These are phyloP conservation scores for Syzygium syzygioides DNA, from an alignment of 441 rosid species.

Conservation along the genomic window DNA sequence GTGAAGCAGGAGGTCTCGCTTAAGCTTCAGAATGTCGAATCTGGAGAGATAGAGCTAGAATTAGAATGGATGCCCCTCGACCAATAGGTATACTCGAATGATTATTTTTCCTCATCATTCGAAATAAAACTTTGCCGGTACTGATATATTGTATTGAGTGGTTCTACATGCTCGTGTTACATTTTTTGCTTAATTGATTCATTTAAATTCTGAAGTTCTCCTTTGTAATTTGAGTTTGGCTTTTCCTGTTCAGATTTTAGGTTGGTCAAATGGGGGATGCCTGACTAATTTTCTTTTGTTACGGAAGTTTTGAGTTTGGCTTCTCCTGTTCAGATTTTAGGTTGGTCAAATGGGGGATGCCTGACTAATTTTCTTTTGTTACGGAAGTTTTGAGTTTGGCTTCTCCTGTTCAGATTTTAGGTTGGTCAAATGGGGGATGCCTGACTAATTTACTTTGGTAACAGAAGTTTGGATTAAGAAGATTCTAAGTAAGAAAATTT, in stretches of 20 bases:
- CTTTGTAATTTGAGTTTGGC: not conserved
- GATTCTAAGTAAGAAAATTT: not conserved
- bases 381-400: not conserved
- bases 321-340: not conserved
- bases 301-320: not conserved
- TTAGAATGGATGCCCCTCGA: conserved; percentile 72
- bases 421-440: not conserved
- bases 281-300: not conserved
- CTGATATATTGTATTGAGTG: not conserved
- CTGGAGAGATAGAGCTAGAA: conserved; percentile 64
- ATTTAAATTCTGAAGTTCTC: not conserved
- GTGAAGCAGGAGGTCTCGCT: conserved; percentile 60
- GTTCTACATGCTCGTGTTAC: not conserved
- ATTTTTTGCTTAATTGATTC: not conserved
- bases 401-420: not conserved
- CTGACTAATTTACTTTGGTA: not conserved
- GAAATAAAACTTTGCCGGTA: not conserved
- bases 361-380: not conserved
- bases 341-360: not conserved
- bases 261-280: not conserved
- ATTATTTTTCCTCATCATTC: not conserved
- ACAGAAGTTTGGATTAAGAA: not conserved
- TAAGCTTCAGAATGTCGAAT: conserved; percentile 89
- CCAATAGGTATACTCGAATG: conserved; percentile 26
- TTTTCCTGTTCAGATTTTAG: not conserved